A percentile compares a stretch with the other conserved stretches of the same genome.
These are phyloP conservation scores for Hortaea werneckii DNA, from an alignment of 2,329 filamentous ascomycete genomes.

Conservation along the genomic window DNA sequence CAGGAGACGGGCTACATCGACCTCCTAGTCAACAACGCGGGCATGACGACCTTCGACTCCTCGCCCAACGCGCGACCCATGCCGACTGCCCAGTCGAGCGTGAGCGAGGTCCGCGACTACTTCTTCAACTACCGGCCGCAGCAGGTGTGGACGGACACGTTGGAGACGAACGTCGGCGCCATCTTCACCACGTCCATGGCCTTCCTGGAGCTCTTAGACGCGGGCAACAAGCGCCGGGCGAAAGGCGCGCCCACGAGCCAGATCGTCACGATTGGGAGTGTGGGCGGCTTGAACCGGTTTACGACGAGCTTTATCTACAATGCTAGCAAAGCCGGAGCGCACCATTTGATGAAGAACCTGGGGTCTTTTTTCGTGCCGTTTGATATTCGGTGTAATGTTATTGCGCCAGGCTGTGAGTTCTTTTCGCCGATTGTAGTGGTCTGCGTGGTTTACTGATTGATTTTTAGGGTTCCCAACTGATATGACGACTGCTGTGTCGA, in stretches of 20 bases:
- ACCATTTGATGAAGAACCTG: constrained; percentile 37
- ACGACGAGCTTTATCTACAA: constrained; percentile 28
- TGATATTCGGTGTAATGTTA: constrained; percentile 38
- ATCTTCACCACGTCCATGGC: constrained; percentile 35
- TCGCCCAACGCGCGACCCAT: constrained; percentile 31
- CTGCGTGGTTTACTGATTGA: neutral
- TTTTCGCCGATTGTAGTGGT: neutral
- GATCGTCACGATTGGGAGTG: constrained; percentile 36
- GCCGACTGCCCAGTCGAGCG: constrained; percentile 20
- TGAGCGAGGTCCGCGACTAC: constrained; percentile 24
- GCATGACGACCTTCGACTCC: constrained; percentile 27
- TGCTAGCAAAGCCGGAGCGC: constrained; percentile 34
- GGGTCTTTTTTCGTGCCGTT: constrained; percentile 32
- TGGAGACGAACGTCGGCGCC: constrained; percentile 36
- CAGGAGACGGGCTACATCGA: constrained; percentile 39
- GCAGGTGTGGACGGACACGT: constrained; percentile 32
- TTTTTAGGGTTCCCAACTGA: constrained; percentile 30
- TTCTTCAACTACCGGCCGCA: constrained; percentile 34
- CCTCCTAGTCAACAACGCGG: constrained; percentile 42
- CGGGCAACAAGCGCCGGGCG: constrained; percentile 31
- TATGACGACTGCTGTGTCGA: constrained; percentile 30
- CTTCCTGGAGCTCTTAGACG: constrained; percentile 37
- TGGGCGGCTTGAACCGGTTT: constrained; percentile 30
- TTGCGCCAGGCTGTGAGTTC: constrained; percentile 33
- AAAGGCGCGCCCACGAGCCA: constrained; percentile 34